These are phyloP conservation scores for Alternaria viburni DNA, from an alignment of 2,329 filamentous ascomycete genomes.

Conservation along the genomic window DNA sequence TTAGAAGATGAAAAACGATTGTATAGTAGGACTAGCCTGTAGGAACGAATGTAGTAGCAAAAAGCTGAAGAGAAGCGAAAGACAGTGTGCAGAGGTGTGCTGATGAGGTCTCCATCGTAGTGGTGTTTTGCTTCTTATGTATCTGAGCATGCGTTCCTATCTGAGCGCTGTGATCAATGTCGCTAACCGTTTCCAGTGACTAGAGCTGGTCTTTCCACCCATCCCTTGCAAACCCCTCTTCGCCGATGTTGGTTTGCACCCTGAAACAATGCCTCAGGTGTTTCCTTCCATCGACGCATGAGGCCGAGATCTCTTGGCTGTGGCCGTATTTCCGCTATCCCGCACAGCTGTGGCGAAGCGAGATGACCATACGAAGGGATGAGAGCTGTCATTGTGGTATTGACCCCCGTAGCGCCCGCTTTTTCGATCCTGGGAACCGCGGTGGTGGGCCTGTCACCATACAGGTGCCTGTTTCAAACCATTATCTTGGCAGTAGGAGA, in stretches of 20 bases:
- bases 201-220: not conserved
- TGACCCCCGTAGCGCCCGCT: not conserved
- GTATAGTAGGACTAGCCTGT: conserved; percentile 11
- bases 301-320: conserved; percentile 2
- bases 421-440: not conserved
- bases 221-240: not conserved
- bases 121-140: conserved; percentile 1
- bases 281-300: not conserved
- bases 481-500: not conserved
- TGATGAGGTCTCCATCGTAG: not conserved
- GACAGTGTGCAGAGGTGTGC: conserved; percentile 2
- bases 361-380: conserved; percentile 1
- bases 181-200: not conserved
- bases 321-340: not conserved
- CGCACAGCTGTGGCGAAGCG: conserved; percentile 5
- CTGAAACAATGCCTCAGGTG: not conserved
- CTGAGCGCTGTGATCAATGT: not conserved
- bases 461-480: not conserved
- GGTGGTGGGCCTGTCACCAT: not conserved
- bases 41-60: conserved; percentile 11
- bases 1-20: conserved; percentile 1
- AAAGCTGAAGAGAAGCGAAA: conserved; percentile 6
- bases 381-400: conserved; percentile 1
- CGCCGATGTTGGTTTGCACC: not conserved
- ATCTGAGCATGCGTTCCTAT: not conserved